These are phyloP conservation scores for Termitomyces sp. DNA, from an alignment of 768 basidiomycete genomes.

Conservation along the genomic window DNA sequence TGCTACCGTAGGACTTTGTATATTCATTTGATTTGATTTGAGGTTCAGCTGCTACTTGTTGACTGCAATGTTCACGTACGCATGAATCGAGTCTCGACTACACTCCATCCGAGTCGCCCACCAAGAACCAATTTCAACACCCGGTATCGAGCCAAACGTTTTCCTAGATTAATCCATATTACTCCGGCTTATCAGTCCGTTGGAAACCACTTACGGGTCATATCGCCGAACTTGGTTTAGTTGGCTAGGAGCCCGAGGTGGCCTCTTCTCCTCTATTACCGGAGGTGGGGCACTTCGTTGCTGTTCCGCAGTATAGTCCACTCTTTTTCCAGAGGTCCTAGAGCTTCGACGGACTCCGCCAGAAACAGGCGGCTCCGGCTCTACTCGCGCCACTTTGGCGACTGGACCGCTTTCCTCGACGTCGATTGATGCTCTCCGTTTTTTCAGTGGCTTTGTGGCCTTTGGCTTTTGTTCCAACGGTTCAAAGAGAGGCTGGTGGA, in stretches of 20 bases:
- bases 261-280: constrained; percentile 29
- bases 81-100: constrained; percentile 76
- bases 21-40: not conserved
- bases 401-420: constrained; percentile 15
- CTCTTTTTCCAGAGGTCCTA: constrained; percentile 52
- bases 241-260: constrained; percentile 20
- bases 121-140: constrained; percentile 73
- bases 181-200: not conserved
- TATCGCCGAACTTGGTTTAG: constrained; percentile 26
- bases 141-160: constrained; percentile 76
- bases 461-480: constrained; percentile 33
- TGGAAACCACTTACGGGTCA: constrained; percentile 41
- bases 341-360: constrained; percentile 55
- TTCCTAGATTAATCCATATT: constrained; percentile 39
- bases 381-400: constrained; percentile 24
- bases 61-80: constrained; percentile 43
- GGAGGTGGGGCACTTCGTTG: constrained; percentile 26
- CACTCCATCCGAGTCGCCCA: constrained; percentile 72
- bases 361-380: constrained; percentile 10
- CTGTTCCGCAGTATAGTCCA: constrained; percentile 49
- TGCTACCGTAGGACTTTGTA: constrained; percentile 68
- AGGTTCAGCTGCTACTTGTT: constrained; percentile 2
- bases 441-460: constrained; percentile 27
- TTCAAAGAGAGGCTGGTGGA: constrained; percentile 43
- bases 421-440: constrained; percentile 31